Percentiles rank a stretch among this genome's conserved stretches.
phyloP scores from a whole-genome alignment of 371 early-diverging fungal genomes.

The Parasitella parasitica region DNA sequence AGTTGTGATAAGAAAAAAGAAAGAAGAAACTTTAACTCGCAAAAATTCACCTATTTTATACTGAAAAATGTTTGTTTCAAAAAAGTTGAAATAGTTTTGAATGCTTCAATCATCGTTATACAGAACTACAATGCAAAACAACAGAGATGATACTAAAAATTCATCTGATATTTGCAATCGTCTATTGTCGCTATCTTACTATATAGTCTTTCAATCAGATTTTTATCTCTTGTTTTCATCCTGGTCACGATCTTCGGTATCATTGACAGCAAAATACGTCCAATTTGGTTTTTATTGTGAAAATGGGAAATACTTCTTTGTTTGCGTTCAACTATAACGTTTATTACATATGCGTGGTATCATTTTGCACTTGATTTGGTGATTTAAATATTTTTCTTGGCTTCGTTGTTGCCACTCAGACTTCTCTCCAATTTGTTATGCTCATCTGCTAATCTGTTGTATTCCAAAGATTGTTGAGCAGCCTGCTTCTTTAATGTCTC shows the following conservation, averaged over 20 bases:
- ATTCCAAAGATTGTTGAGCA: conserved; percentile 64
- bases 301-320: too few relatives aligned
- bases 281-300: not conserved
- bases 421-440: conserved; percentile 55
- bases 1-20: not conserved
- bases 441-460: conserved; percentile 73
- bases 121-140: too few relatives aligned
- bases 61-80: not conserved
- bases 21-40: not conserved
- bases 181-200: too few relatives aligned
- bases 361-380: not conserved
- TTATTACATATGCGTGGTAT: not conserved
- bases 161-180: too few relatives aligned
- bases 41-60: not conserved
- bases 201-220: not conserved
- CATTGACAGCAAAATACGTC: not conserved
- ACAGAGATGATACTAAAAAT: too few relatives aligned
- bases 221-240: not conserved
- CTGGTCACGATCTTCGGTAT: not conserved
- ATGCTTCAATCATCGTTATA: not conserved
- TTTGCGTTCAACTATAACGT: too few relatives aligned
- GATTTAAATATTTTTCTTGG: conserved; percentile 19
- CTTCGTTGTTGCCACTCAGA: not conserved
- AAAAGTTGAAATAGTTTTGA: not conserved
- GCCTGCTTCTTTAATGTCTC: conserved; percentile 81